Percentiles rank a stretch among this genome's conserved stretches.
Conservation (phyloP, 768 basidiomycete species). For the Inosperma sp. region DNA sequence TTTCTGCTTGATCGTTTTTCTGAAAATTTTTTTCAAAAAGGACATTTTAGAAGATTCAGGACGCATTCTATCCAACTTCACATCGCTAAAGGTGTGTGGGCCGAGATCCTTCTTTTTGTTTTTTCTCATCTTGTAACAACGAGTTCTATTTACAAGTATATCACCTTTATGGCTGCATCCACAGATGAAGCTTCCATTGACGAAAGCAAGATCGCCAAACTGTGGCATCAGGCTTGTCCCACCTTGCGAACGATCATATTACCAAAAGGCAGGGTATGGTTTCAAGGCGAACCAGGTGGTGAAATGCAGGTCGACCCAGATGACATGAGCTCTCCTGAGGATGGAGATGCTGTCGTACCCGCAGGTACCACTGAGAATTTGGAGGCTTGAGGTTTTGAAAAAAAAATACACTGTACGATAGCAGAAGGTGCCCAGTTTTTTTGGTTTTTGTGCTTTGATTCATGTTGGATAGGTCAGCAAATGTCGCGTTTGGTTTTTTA, state of each 20-base stretch:
- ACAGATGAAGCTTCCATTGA: slow-evolving; percentile 25
- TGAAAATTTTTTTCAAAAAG: slow-evolving; percentile 26
- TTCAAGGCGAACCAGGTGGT: slow-evolving; percentile 27
- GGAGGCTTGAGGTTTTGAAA: no score
- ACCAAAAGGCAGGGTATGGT: slow-evolving; percentile 61
- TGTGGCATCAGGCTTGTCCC: slow-evolving; percentile 56
- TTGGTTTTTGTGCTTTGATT: no score
- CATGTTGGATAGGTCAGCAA: no score
- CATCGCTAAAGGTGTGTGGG: slow-evolving; percentile 28
- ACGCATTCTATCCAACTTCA: slow-evolving; percentile 39
- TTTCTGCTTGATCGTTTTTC: slow-evolving; percentile 4
- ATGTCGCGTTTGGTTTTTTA: no score
- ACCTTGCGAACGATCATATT: slow-evolving; percentile 61
- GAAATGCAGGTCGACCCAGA: background rate
- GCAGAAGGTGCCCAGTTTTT: no score
- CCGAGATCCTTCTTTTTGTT: slow-evolving; percentile 1
- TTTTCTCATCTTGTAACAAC: background rate
- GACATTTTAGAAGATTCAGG: slow-evolving; percentile 40
- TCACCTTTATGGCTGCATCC: slow-evolving; percentile 53
- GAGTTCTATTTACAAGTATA: no score
- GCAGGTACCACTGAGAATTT: no score
- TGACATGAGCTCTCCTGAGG: background rate
- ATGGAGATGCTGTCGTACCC: background rate
- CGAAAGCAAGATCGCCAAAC: slow-evolving; percentile 48
- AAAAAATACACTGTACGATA: no score